These are phyloP conservation scores for Paramecium sonneborni DNA, from an alignment of 73 alveolate genomes.

Conservation along the genomic window DNA sequence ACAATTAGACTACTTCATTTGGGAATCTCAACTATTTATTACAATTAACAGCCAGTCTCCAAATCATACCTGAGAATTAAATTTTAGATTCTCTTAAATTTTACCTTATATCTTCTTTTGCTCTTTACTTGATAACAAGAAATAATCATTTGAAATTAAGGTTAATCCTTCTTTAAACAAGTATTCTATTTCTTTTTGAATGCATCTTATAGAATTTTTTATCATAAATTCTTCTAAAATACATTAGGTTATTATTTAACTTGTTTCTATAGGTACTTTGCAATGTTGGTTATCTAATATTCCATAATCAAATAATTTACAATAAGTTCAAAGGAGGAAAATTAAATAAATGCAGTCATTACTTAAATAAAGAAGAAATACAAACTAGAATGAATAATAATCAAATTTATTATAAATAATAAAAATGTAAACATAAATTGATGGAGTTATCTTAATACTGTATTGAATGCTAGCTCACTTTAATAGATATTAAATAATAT, in stretches of 20 bases:
- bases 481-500: too few species aligned
- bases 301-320: background rate
- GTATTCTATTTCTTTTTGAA: background rate
- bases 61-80: background rate
- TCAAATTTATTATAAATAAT: background rate
- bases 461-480: too few species aligned
- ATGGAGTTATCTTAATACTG: too few species aligned
- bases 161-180: background rate
- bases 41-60: background rate
- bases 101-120: background rate
- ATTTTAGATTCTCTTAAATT: background rate
- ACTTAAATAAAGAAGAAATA: background rate
- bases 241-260: background rate
- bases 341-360: background rate
- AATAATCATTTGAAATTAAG: background rate
- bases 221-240: background rate
- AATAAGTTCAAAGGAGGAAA: background rate
- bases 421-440: background rate
- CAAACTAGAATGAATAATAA: background rate
- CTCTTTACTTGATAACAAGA: background rate
- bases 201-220: background rate
- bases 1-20: background rate
- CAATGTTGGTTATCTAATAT: background rate
- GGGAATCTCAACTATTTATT: background rate
- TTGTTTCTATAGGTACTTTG: background rate